phyloP scores from a whole-genome alignment of 495 filamentous ascomycete species.

The Hyaloscypha bicolor region DNA sequence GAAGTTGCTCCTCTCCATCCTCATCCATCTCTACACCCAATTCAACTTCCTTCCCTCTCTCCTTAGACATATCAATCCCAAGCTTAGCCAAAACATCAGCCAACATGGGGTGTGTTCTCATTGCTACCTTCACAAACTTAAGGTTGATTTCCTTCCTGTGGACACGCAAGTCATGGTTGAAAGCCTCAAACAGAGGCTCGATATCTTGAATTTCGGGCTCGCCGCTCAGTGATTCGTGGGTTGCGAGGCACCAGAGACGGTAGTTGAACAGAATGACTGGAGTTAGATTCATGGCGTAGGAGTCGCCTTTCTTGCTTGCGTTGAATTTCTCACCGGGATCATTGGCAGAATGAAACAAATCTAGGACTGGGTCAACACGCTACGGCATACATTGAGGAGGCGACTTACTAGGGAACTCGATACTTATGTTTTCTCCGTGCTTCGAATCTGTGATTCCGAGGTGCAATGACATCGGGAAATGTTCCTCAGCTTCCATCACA shows the following conservation, averaged over 20 bases:
- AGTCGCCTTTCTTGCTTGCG: not conserved
- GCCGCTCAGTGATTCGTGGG: not conserved
- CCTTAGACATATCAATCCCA: not conserved
- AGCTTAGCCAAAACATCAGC: not conserved
- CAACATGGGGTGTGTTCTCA: not conserved
- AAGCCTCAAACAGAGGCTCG: not conserved
- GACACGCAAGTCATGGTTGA: not conserved
- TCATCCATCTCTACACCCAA: not conserved
- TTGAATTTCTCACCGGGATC: not conserved
- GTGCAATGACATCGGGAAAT: not conserved
- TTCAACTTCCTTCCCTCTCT: not conserved
- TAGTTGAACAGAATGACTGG: not conserved
- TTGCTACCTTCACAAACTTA: not conserved
- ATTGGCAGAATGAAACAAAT: not conserved
- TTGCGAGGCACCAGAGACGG: conserved; percentile 4
- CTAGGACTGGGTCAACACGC: not conserved
- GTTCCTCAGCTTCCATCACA: not conserved
- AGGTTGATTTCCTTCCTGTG: not conserved
- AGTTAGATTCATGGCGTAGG: not conserved
- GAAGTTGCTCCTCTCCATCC: not conserved
- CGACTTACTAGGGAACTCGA: not conserved
- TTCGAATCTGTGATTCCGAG: not conserved
- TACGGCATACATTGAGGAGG: not conserved
- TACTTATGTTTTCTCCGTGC: not conserved
- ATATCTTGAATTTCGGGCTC: not conserved